A percentile compares a stretch with the other conserved stretches of the same genome.
Evolutionary conservation across 257 asterid species (phyloP).

Genomic region (Linderniella brevidens): DNA sequence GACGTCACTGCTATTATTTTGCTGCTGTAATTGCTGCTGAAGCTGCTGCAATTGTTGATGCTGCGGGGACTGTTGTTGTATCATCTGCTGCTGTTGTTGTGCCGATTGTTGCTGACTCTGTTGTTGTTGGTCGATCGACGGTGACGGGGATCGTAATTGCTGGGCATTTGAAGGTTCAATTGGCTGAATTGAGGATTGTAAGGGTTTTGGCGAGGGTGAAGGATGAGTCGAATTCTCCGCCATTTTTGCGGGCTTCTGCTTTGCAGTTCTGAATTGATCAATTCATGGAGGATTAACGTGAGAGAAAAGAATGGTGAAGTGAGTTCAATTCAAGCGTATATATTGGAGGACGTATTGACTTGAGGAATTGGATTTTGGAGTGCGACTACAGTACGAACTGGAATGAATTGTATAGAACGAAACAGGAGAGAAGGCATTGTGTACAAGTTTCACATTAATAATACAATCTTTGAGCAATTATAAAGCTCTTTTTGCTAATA

Average conservation of each 20-base stretch:
- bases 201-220: constrained; percentile 48
- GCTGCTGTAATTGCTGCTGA: constrained; percentile 38
- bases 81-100: constrained; percentile 16
- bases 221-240: constrained; percentile 49
- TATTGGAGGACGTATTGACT: no score
- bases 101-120: constrained; percentile 21
- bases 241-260: constrained; percentile 14
- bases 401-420: no score
- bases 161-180: constrained; percentile 41
- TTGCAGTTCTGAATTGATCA: no score
- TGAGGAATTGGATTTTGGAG: no score
- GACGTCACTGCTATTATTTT: constrained; percentile 15
- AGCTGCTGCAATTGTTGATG: constrained; percentile 20
- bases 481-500: no score
- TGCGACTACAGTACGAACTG: no score
- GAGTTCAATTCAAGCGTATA: no score
- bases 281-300: constrained; percentile 6
- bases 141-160: constrained; percentile 27
- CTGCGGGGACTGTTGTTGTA: neutral
- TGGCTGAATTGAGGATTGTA: constrained; percentile 21
- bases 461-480: no score
- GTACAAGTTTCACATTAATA: no score
- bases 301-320: no score
- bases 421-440: no score
- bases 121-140: constrained; percentile 38